phyloP scores from a whole-genome alignment of 495 filamentous ascomycete species.

The Talaromyces proteolyticus region DNA sequence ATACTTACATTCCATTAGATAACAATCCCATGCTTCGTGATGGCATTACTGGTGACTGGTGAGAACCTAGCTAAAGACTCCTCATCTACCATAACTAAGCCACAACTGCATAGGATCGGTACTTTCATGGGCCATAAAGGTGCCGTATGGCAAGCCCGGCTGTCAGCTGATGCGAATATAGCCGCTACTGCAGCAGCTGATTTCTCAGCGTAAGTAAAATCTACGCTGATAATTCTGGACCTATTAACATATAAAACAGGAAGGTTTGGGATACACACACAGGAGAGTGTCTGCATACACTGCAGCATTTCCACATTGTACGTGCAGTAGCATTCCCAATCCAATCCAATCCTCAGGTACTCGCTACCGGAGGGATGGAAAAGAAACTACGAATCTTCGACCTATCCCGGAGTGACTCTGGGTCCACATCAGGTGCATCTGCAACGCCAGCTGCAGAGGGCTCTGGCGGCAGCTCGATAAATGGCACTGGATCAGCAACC shows the following conservation, averaged over 20 bases:
- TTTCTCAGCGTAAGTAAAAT: conserved; percentile 73
- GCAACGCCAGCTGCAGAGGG: no score
- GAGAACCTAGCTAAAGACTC: conserved; percentile 12
- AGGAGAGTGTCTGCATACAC: conserved; percentile 81
- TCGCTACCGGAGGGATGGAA: conserved; percentile 91
- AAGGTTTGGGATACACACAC: conserved; percentile 97
- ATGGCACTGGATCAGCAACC: no score
- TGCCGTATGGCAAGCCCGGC: conserved; percentile 89
- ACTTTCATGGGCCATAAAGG: conserved; percentile 98
- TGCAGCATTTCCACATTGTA: conserved; percentile 91
- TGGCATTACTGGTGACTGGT: conserved; percentile 94
- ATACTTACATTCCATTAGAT: conserved; percentile 43
- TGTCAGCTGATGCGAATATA: conserved; percentile 80
- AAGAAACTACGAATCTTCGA: conserved; percentile 97
- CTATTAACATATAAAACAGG: conserved; percentile 30
- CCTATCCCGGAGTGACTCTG: conserved; percentile 48
- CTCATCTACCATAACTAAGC: background rate
- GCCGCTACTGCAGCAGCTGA: conserved; percentile 93
- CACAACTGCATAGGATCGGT: conserved; percentile 62
- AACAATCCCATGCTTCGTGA: conserved; percentile 98
- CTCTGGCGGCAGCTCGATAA: no score
- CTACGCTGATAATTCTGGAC: background rate
- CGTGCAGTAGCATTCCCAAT: conserved; percentile 85
- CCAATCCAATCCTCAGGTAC: conserved; percentile 63
- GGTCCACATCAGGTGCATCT: no score